phyloP scores from a whole-genome alignment of 2,329 filamentous ascomycete species.

The Nothophaeocryptopus gaeumannii region DNA sequence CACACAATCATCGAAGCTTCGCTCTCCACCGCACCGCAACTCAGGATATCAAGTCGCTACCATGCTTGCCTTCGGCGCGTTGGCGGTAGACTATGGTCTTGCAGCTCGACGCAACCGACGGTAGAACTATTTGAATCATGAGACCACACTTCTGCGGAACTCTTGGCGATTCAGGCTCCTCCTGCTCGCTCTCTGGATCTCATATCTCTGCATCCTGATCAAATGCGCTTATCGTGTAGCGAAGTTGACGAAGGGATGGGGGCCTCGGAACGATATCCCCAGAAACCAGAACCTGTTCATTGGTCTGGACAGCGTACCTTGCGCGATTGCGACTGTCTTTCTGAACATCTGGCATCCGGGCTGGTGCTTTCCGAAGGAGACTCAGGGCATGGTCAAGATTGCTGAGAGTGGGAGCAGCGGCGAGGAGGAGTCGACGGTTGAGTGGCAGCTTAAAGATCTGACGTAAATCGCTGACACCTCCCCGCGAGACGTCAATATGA shows the following conservation, averaged over 20 bases:
- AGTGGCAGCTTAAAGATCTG: background rate
- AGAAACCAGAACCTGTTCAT: conserved; percentile 29
- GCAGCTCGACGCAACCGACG: conserved; percentile 20
- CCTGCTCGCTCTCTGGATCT: conserved; percentile 24
- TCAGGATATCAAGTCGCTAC: conserved; percentile 53
- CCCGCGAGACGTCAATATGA: too few species aligned
- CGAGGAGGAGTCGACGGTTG: conserved; percentile 9
- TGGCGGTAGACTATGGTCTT: conserved; percentile 39
- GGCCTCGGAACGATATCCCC: conserved; percentile 25
- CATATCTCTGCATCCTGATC: conserved; percentile 29
- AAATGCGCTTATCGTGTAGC: conserved; percentile 32
- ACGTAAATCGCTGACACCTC: too few species aligned
- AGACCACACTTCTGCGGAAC: conserved; percentile 37
- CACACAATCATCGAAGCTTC: background rate
- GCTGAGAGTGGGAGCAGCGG: conserved; percentile 4
- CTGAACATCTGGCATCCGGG: conserved; percentile 35
- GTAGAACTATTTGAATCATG: conserved; percentile 23
- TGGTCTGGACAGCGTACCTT: conserved; percentile 35
- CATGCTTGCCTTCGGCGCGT: conserved; percentile 47
- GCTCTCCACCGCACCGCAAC: background rate
- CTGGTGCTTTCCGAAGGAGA: conserved; percentile 29
- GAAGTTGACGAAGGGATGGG: conserved; percentile 30
- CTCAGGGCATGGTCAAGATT: conserved; percentile 15
- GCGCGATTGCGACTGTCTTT: conserved; percentile 28
- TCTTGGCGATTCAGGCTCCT: conserved; percentile 29